Base-by-base conservation (phyloP, 352 stramenopile species). In the Phytophthora pistaciae region DNA sequence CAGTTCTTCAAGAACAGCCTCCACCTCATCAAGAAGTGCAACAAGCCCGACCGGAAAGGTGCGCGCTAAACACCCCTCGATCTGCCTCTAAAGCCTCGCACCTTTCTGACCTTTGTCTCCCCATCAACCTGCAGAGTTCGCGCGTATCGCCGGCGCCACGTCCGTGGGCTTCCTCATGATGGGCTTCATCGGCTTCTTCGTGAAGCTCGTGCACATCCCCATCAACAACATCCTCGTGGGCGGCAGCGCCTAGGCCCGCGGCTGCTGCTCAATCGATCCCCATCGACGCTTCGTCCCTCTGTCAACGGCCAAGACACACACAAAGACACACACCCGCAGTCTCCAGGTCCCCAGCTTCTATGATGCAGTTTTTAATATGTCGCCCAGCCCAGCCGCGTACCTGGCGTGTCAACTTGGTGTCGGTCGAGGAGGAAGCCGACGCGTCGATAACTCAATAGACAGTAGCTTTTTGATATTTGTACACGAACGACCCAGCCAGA, bases 161-260 rank as follows among this genome's bases (percentile, higher is more conserved):
- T 95, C 93, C 48, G 84, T 99, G 77, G 97, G 98, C 63, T 99
- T 99, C 84, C 82, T 99, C 61, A 98, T 99, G 77, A 99, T 99
- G 97, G 97, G 98, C 75, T 99, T 99, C 82, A 98, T 99, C 80
- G 98, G 98, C 66, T 99, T 99, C 91, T 99, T 99, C 83, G 97
- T 99, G 70, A 99, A 99, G 92, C 93, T 99, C 62, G 94, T 99
- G 79, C 98, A 99, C 90, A 99, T 99, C 77, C 98, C 98, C 46
- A 99, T 99, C 87, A 99, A 99, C 92, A 99, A 99, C 89, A 99
- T 99, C 87, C 89, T 99, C 38, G 94, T 99, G 67, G 94, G 95
- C 73, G 88, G 87, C 53, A 92, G 86, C 74, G 82, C 86, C 53
- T 97, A 95, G 84, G 56, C n/a, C 5, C 33, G 46, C 54, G 31